Base-by-base conservation (phyloP, 768 basidiomycete genomes). In the Glaciozyma antarctica region DNA sequence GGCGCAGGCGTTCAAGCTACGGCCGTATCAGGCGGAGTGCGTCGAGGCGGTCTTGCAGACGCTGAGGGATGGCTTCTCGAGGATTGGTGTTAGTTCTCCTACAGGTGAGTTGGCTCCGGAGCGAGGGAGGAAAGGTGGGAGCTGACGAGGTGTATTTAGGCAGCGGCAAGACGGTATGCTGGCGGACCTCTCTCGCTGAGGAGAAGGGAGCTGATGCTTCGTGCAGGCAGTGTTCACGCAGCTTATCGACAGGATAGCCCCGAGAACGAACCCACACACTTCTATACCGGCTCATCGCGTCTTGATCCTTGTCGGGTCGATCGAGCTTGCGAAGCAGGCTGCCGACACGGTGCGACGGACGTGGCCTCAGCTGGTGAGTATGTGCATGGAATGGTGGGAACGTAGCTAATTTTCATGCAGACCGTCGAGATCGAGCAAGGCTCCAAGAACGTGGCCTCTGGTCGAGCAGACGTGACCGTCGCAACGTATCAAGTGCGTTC, bases 381-480 rank as follows among this genome's bases (percentile, higher is more conserved):
- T 1, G 32, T 12, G 16, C 19, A 26, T 2, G 7, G 9, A 17
- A n/a, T 47, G 21, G 47, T 22, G 28, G 7, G 2, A 12, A 3
- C 19, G 12, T 32, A 19, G 44, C 30, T 44, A 21, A 9, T 21
- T 8, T 9, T 13, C 15, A 3, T 38, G 10, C 22, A 32, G 45
- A 32, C 38, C 9, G 86, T 97, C 3, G 93, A 98, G 77, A 88
- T 98, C 58, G 94, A 98, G 76, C 94, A 98, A 77, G 90, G 90
- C 5, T 71, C 74, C 22, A 85, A 82, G 72, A 81, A 90, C 68
- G 81, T 78, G 52, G 90, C 91, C 5, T 83, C 84, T 34, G 94
- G 93, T 9, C 61, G 73, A 30, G 91, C 94, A 48, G 90, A 97
- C 74, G 83, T 95, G 88, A 92, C 90, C 0, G 83, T 93, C 52